Evolutionary conservation across 306 rosid genomes (phyloP).

Genomic region (Prosopis cineraria): DNA sequence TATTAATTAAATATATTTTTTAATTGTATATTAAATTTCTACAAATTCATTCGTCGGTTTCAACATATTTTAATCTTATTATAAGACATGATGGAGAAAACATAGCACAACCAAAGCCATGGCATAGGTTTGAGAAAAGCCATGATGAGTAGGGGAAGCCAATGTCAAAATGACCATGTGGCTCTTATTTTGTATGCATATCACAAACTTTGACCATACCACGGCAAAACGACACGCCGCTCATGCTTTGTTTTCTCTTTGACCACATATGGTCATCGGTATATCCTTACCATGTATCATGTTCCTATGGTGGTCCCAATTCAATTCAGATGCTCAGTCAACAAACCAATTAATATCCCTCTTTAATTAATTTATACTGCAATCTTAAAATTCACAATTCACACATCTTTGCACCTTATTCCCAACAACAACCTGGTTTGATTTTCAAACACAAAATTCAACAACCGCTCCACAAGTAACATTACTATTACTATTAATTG

Average conservation of each 20-base stretch:
- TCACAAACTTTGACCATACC: too few species aligned
- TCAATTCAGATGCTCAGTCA: too few species aligned
- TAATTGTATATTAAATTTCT: not conserved
- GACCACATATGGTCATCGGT: too few species aligned
- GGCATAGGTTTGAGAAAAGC: not conserved
- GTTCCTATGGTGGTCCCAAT: too few species aligned
- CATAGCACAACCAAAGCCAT: not conserved
- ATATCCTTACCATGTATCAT: too few species aligned
- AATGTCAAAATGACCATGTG: not conserved
- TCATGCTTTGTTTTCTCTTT: not conserved
- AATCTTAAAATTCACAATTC: too few species aligned
- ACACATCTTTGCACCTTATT: too few species aligned
- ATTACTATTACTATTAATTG: not conserved
- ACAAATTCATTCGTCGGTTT: not conserved
- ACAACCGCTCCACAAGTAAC: too few species aligned
- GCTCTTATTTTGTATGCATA: too few species aligned
- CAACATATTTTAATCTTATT: not conserved
- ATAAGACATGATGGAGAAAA: not conserved
- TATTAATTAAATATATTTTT: too few species aligned
- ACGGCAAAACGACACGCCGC: not conserved
- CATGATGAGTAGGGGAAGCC: not conserved
- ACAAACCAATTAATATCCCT: not conserved
- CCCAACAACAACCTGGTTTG: too few species aligned
- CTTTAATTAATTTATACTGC: not conserved
- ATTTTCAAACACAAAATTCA: too few species aligned